phyloP scores from a whole-genome alignment of 495 filamentous ascomycete genomes.

The Aspergillus mulundensis region DNA sequence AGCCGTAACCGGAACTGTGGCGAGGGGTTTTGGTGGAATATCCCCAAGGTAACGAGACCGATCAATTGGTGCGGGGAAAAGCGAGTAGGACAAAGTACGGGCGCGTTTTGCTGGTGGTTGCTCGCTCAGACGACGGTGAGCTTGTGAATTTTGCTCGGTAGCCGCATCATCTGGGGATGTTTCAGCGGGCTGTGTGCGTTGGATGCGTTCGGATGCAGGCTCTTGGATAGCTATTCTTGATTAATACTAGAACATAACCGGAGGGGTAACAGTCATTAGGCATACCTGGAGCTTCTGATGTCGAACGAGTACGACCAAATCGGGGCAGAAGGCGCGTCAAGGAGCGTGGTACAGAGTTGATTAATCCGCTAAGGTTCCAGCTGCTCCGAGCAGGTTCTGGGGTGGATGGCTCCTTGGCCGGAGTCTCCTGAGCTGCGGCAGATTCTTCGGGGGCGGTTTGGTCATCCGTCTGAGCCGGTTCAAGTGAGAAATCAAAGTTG shows the following conservation, averaged over 20 bases:
- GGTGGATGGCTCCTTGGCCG: slow-evolving; percentile 13
- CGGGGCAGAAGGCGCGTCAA: slow-evolving; percentile 19
- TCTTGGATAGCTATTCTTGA: background rate
- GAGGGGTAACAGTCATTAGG: background rate
- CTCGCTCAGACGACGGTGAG: slow-evolving; percentile 16
- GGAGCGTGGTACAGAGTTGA: slow-evolving; percentile 25
- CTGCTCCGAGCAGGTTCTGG: slow-evolving; percentile 19
- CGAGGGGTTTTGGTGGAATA: slow-evolving; percentile 8
- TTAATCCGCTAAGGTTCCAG: slow-evolving; percentile 24
- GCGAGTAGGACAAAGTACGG: slow-evolving; percentile 21
- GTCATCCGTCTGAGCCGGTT: slow-evolving; percentile 1
- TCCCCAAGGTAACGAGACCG: slow-evolving; percentile 21
- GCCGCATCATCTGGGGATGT: background rate
- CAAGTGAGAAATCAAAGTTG: slow-evolving; percentile 9
- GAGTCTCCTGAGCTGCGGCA: slow-evolving; percentile 7
- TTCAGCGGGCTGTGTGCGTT: slow-evolving; percentile 9
- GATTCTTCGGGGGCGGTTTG: slow-evolving; percentile 6
- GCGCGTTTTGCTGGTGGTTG: slow-evolving; percentile 13
- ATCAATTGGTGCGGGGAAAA: slow-evolving; percentile 22
- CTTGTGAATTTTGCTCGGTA: background rate
- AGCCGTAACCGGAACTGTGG: background rate
- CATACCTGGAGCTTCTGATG: slow-evolving; percentile 13
- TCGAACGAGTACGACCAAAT: slow-evolving; percentile 18
- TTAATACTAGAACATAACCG: slow-evolving; percentile 6
- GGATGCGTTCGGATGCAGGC: slow-evolving; percentile 19